These are phyloP conservation scores for Oryza glaberrima DNA, from an alignment of 176 grass and related monocot genomes.

Conservation along the genomic window DNA sequence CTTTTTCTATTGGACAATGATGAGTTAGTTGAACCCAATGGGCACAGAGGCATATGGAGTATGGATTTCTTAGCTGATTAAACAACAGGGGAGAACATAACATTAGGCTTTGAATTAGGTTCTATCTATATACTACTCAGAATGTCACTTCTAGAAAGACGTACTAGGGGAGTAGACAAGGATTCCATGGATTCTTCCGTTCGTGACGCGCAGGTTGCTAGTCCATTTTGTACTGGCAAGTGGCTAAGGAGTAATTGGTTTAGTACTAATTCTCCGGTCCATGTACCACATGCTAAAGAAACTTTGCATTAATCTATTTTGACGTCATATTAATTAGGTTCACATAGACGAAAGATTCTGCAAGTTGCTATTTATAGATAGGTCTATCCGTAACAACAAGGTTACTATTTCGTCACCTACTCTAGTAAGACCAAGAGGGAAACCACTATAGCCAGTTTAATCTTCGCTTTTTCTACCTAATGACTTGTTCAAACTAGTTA, in stretches of 20 bases:
- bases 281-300: conserved; percentile 22
- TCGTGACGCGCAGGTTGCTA: not conserved
- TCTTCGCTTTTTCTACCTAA: not conserved
- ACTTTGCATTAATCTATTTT: conserved; percentile 16
- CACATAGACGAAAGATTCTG: not conserved
- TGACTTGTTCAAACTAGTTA: conserved; percentile 22
- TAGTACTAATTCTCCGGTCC: not conserved
- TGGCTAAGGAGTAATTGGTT: not conserved
- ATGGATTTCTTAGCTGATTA: not conserved
- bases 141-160: not conserved
- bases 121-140: not conserved
- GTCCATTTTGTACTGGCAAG: not conserved
- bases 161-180: not conserved
- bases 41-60: not conserved
- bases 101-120: not conserved
- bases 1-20: not conserved
- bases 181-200: not conserved
- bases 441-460: not conserved
- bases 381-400: conserved; percentile 6
- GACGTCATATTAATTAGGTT: conserved; percentile 16
- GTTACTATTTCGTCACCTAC: conserved; percentile 2
- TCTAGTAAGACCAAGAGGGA: not conserved
- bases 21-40: not conserved
- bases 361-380: conserved; percentile 30
- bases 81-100: not conserved